Evolutionary conservation across 345 rosid species (phyloP), one percentile per base, ranked within the genome.

Genomic region (Crucihimalaya himalaica): DNA sequence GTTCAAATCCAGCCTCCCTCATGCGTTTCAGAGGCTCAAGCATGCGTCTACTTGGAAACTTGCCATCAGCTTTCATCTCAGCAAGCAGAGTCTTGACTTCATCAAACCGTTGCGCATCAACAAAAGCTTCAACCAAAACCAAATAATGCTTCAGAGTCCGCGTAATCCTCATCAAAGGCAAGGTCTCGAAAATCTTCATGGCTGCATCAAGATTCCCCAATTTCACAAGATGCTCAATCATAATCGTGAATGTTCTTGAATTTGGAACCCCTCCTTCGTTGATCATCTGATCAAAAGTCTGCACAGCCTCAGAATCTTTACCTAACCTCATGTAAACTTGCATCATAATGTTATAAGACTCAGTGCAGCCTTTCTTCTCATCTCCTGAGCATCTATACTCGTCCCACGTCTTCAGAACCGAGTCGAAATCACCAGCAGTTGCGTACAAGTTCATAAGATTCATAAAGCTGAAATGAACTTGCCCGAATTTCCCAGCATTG

Each of bases 101-200:
- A 53, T 47, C 78, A 73, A 86, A 89, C 80, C 86, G 78, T 71
- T 66, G 64, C 2, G 50, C 81, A 55, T 80, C 82, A 34, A 77
- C 84, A 68, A 88, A 83, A 5, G 85, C 85, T 76, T 88, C 82
- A 25, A 87, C 65, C 75, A 94, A 54, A 73, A 85, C 77, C 7
- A 76, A 78, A 68, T 73, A 91, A 75, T 88, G 98, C 81, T 82
- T 91, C 27, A 76, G 57, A 63, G 97, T 89, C 73, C 93, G 78
- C 34, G 89, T 88, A 42, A 87, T 86, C 78, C 98, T 88, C 93
- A 91, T 89, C 74, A 73, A 66, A 2, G 98, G 96, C 83, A 94
- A 82, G 0, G 83, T 11, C 46, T 37, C 56, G 19, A 91, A 94
- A 72, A 91, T 53, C 70, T 85, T 81, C 72, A 88, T 31, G 2